Percentiles rank a stretch among this genome's conserved stretches.
Evolutionary conservation across 306 rosid species (phyloP).

Genomic region (Quillaja saponaria): DNA sequence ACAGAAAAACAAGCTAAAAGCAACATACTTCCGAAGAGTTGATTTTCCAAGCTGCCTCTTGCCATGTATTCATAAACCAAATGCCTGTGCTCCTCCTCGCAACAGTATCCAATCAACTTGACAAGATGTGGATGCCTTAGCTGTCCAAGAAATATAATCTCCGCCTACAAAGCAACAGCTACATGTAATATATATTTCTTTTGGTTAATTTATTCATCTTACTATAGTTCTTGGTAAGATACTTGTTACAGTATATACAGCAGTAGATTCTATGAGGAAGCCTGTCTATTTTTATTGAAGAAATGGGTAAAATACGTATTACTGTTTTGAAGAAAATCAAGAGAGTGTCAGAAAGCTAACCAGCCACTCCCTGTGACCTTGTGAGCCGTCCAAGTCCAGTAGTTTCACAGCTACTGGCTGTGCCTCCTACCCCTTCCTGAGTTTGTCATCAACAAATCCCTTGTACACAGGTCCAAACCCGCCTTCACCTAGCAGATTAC

Average conservation of each 20-base stretch:
- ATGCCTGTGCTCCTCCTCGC: slow-evolving; percentile 73
- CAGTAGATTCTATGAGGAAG: slow-evolving; percentile 1
- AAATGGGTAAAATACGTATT: neutral
- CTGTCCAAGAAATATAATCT: slow-evolving; percentile 81
- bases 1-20: neutral
- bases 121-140: slow-evolving; percentile 76
- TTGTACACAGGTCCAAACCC: slow-evolving; percentile 91
- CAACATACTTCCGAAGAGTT: slow-evolving; percentile 64
- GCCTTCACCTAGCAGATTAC: slow-evolving; percentile 78
- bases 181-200: neutral
- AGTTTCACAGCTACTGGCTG: slow-evolving; percentile 78
- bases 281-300: neutral
- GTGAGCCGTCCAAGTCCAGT: slow-evolving; percentile 75
- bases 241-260: neutral
- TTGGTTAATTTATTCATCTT: neutral
- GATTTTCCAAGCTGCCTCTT: slow-evolving; percentile 75
- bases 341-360: slow-evolving; percentile 39
- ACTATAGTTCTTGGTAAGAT: too few relatives aligned
- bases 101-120: slow-evolving; percentile 74
- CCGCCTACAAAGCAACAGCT: slow-evolving; percentile 48
- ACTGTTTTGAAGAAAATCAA: neutral
- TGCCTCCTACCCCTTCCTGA: slow-evolving; percentile 62
- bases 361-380: slow-evolving; percentile 95
- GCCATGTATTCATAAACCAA: slow-evolving; percentile 74
- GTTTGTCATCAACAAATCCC: slow-evolving; percentile 68